Percentiles rank a stretch among this genome's conserved stretches.
These are phyloP conservation scores for Berberis vulgaris DNA, from an alignment of 164 flowering plant species.

Conservation along the genomic window DNA sequence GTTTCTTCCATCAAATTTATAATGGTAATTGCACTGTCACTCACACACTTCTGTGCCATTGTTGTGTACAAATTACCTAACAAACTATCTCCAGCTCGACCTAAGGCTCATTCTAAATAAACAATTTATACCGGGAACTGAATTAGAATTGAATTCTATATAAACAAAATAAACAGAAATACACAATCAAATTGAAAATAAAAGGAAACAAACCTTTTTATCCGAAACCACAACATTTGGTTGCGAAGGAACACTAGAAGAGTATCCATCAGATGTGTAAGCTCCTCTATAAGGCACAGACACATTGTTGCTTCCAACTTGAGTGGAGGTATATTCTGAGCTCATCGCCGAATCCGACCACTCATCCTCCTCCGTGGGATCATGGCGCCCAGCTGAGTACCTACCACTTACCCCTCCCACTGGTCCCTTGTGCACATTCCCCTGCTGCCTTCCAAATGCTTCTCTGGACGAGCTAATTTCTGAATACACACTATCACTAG, in stretches of 20 bases:
- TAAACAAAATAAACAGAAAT: not conserved
- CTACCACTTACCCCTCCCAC: not conserved
- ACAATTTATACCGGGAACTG: too few relatives aligned
- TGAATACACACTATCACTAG: constrained; percentile 16
- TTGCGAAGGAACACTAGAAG: constrained; percentile 40
- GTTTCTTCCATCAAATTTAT: too few relatives aligned
- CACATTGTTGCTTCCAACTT: constrained; percentile 34
- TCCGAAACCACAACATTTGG: constrained; percentile 20
- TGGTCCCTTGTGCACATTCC: constrained; percentile 8
- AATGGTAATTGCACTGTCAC: too few relatives aligned
- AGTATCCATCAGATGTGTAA: constrained; percentile 37
- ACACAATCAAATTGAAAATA: not conserved
- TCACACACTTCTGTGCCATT: too few relatives aligned
- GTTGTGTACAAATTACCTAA: too few relatives aligned
- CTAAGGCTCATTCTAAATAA: too few relatives aligned
- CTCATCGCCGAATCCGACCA: constrained; percentile 65
- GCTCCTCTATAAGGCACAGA: constrained; percentile 19
- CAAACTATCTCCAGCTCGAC: too few relatives aligned
- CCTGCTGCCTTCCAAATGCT: constrained; percentile 5
- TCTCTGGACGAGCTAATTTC: constrained; percentile 27
- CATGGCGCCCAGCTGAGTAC: constrained; percentile 26
- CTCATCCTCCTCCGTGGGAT: constrained; percentile 45
- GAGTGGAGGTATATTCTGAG: constrained; percentile 53
- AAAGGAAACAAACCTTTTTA: constrained; percentile 28
- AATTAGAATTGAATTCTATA: too few relatives aligned